phyloP scores from a whole-genome alignment of 2,329 filamentous ascomycete species.

The Talaromyces sp. region DNA sequence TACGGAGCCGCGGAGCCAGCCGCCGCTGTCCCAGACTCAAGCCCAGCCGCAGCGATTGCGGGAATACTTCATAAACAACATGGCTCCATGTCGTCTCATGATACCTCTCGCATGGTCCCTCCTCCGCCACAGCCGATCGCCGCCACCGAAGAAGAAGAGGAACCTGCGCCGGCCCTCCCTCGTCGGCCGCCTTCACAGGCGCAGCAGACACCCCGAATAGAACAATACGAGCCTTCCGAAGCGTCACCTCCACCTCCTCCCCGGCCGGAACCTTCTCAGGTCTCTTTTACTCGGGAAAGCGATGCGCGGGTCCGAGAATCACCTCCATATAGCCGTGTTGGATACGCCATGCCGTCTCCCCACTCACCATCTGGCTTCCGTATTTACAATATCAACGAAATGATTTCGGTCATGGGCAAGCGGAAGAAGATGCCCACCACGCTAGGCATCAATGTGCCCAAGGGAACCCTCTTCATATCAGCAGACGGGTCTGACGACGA shows the following conservation, averaged over 20 bases:
- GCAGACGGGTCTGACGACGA: slow-evolving; percentile 75
- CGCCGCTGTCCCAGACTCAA: slow-evolving; percentile 42
- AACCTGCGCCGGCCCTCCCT: slow-evolving; percentile 57
- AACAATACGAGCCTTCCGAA: not conserved
- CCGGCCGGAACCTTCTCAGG: slow-evolving; percentile 49
- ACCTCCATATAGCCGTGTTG: slow-evolving; percentile 51
- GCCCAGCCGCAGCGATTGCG: slow-evolving; percentile 54
- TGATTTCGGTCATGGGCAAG: slow-evolving; percentile 94
- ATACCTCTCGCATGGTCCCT: slow-evolving; percentile 24
- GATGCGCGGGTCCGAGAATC: slow-evolving; percentile 43
- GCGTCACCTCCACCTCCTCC: slow-evolving; percentile 37
- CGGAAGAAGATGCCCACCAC: slow-evolving; percentile 98
- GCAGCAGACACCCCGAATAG: slow-evolving; percentile 32
- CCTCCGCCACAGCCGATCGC: slow-evolving; percentile 46
- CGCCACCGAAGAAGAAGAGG: slow-evolving; percentile 62
- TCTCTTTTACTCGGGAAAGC: slow-evolving; percentile 35
- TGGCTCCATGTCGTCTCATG: slow-evolving; percentile 25
- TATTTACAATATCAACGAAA: slow-evolving; percentile 95
- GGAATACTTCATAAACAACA: slow-evolving; percentile 39
- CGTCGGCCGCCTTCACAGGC: slow-evolving; percentile 58
- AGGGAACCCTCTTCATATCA: slow-evolving; percentile 82
- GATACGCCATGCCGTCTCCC: slow-evolving; percentile 41
- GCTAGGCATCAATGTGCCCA: slow-evolving; percentile 84
- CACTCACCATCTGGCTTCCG: slow-evolving; percentile 76
- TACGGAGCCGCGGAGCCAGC: slow-evolving; percentile 20